These are phyloP conservation scores for Lantana camara DNA, from an alignment of 257 asterid genomes.

Conservation along the genomic window DNA sequence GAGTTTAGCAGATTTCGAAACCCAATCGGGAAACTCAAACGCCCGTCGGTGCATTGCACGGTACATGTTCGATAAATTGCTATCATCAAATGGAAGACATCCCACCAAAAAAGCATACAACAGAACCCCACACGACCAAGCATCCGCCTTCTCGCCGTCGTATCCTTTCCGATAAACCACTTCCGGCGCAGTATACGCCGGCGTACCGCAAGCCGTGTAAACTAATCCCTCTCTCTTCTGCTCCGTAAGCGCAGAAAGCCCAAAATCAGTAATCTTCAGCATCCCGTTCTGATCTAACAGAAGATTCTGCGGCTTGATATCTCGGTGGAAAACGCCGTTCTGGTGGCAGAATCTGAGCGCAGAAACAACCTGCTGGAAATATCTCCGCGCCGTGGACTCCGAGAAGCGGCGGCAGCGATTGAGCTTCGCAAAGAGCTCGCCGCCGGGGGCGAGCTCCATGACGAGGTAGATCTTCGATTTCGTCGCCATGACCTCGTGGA, in stretches of 20 bases:
- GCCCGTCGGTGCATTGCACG: constrained; percentile 68
- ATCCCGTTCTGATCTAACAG: constrained; percentile 64
- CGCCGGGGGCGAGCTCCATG: constrained; percentile 89
- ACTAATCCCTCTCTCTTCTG: constrained; percentile 61
- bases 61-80: constrained; percentile 66
- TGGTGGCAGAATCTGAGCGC: constrained; percentile 81
- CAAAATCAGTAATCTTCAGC: constrained; percentile 78
- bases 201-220: constrained; percentile 87
- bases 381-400: constrained; percentile 51
- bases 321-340: constrained; percentile 86
- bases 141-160: constrained; percentile 87
- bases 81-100: constrained; percentile 66
- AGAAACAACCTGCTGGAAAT: constrained; percentile 72
- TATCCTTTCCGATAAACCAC: constrained; percentile 70
- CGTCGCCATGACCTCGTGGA: constrained; percentile 87
- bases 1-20: constrained; percentile 57
- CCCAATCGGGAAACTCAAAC: constrained; percentile 60
- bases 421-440: constrained; percentile 72
- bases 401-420: constrained; percentile 60
- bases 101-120: constrained; percentile 70
- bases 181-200: constrained; percentile 93
- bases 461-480: constrained; percentile 78
- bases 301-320: constrained; percentile 87
- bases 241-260: constrained; percentile 85
- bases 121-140: constrained; percentile 92